Percentiles rank a stretch among this genome's conserved stretches.
phyloP scores from a whole-genome alignment of 768 basidiomycete species.

The Psilocybe sp. region DNA sequence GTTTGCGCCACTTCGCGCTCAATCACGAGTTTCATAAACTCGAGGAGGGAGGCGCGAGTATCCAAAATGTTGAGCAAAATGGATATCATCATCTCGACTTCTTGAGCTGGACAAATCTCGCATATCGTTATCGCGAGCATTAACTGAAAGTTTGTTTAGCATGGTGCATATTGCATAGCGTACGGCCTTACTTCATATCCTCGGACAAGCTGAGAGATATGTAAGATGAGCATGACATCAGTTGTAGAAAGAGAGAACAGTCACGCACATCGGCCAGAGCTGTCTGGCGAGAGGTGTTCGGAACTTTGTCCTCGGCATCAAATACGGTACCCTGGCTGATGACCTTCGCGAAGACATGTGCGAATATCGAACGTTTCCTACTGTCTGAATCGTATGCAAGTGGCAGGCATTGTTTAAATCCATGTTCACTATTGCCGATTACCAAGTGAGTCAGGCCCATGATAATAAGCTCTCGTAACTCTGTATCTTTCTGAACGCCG shows the following conservation, averaged over 20 bases:
- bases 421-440: conserved; percentile 80
- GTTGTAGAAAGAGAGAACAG: neutral
- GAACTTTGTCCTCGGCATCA: conserved; percentile 52
- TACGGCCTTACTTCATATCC: conserved; percentile 61
- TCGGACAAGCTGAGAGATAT: conserved; percentile 56
- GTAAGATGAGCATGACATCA: neutral
- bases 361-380: conserved; percentile 73
- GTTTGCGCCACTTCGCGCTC: conserved; percentile 80
- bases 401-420: conserved; percentile 83
- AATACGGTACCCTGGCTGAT: conserved; percentile 80
- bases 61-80: conserved; percentile 87
- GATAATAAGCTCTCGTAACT: conserved; percentile 75
- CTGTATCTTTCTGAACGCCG: conserved; percentile 49
- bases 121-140: conserved; percentile 81
- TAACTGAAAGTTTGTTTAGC: conserved; percentile 42
- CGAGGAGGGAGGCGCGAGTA: conserved; percentile 66
- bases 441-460: conserved; percentile 80
- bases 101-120: conserved; percentile 75
- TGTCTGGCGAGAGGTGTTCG: conserved; percentile 44
- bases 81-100: conserved; percentile 82
- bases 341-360: conserved; percentile 80
- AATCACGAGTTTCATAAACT: conserved; percentile 78
- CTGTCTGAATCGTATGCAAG: conserved; percentile 74
- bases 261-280: conserved; percentile 57
- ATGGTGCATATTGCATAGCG: neutral